A percentile compares a stretch with the other conserved stretches of the same genome.
These are phyloP conservation scores for Penicillium chermesinum DNA, from an alignment of 495 filamentous ascomycete genomes.

Conservation along the genomic window DNA sequence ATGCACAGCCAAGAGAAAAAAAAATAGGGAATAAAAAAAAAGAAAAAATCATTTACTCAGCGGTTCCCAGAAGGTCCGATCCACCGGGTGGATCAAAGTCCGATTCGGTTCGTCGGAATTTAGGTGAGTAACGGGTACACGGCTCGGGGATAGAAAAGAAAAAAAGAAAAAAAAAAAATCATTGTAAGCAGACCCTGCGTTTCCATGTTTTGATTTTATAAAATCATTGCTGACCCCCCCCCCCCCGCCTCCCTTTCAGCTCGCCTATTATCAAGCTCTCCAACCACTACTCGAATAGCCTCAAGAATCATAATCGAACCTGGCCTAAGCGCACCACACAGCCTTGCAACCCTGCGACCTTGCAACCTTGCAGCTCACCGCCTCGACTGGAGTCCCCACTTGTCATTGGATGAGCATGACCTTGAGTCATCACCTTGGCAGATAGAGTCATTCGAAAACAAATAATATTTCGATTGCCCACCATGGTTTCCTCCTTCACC, in stretches of 20 bases:
- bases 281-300: background rate
- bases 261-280: background rate
- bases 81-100: background rate
- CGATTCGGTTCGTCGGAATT: conserved; percentile 5
- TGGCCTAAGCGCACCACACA: too few relatives aligned
- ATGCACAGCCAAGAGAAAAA: too few relatives aligned
- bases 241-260: background rate
- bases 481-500: conserved; percentile 15
- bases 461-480: conserved; percentile 25
- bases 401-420: conserved; percentile 23
- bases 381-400: conserved; percentile 10
- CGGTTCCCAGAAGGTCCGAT: background rate
- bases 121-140: conserved; percentile 6
- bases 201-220: background rate
- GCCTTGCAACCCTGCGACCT: too few relatives aligned
- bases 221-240: background rate
- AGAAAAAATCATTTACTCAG: background rate
- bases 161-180: conserved; percentile 5
- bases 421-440: conserved; percentile 33
- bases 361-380: conserved; percentile 16
- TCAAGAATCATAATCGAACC: background rate
- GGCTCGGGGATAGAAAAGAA: background rate
- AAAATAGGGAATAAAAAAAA: too few relatives aligned
- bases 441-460: conserved; percentile 24
- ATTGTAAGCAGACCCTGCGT: background rate